Evolutionary conservation across 768 basidiomycete species (phyloP).

Genomic region (Mrakia gelida): DNA sequence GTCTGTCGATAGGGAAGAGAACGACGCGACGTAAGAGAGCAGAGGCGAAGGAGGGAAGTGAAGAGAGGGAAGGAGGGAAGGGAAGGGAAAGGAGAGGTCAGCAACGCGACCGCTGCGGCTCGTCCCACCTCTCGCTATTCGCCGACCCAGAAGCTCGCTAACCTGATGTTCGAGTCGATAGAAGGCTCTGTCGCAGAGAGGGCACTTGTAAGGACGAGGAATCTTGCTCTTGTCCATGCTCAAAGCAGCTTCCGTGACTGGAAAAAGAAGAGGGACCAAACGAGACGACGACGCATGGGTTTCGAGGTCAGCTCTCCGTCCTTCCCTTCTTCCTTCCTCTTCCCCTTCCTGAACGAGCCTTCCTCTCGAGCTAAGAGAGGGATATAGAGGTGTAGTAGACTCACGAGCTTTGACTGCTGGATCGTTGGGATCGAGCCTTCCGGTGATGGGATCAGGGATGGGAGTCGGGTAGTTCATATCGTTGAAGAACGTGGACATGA

Average conservation of each 20-base stretch:
- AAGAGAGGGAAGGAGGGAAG: conserved; percentile 30
- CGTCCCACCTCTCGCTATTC: background rate
- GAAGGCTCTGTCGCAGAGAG: conserved; percentile 91
- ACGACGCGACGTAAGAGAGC: background rate
- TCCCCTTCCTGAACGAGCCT: background rate
- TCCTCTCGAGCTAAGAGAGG: background rate
- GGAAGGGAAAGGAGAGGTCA: conserved; percentile 30
- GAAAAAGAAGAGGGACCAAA: background rate
- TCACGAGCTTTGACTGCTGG: conserved; percentile 43
- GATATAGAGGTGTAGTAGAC: background rate
- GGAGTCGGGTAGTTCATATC: conserved; percentile 30
- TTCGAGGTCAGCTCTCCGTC: background rate
- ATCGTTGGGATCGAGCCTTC: conserved; percentile 46
- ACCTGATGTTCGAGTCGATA: conserved; percentile 95
- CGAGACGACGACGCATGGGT: conserved; percentile 8
- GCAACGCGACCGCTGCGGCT: conserved; percentile 11
- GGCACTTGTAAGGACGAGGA: conserved; percentile 91
- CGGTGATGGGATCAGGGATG: conserved; percentile 43
- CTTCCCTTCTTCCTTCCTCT: background rate
- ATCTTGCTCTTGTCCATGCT: conserved; percentile 51
- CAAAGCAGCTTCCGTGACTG: conserved; percentile 45
- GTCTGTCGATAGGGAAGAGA: conserved; percentile 55
- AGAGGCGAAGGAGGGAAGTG: background rate
- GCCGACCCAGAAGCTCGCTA: conserved; percentile 34
- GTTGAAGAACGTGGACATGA: conserved; percentile 31